Evolutionary conservation across 2,329 filamentous ascomycete species (phyloP), one percentile per base, ranked within the genome.

Genomic region (Penicillium griseofulvum): DNA sequence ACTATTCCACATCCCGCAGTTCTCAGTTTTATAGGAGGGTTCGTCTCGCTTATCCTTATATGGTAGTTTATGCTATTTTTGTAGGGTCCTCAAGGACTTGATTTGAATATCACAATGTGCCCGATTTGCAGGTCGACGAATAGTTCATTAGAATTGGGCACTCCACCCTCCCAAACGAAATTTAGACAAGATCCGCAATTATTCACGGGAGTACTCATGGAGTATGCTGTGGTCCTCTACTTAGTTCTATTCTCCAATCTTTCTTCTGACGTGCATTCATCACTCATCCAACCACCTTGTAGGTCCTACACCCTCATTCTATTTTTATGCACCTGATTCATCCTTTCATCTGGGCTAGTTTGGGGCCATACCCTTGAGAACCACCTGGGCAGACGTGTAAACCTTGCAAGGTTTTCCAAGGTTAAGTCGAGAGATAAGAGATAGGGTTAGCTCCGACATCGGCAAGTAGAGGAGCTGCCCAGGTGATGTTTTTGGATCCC

Each of bases 381-480:
- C 11, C 6, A n/a, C n/a, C n/a, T n/a, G n/a, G n/a, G n/a, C n/a
- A 34, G 31, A 22, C 22, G 2, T 22, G 22, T 22, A 22, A 22
- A 22, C 22, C 22, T 22, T 22, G 22, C 22, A 22, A n/a, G n/a
- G n/a, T n/a, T n/a, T n/a, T n/a, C n/a, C n/a, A 24, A 45, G 16
- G 14, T 22, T 8, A 45, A 37, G 29, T 49, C 9, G 10, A 49
- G 22, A 42, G 48, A 52, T 52, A 52, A 55, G 53, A 28, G 34
- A 41, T 24, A 42, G 29, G 19, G 29, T 17, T 38, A 38, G 26
- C 31, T 52, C 54, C 54, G 54, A 31, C 49, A 55, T 55, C 54
- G 54, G 54, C 54, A 12, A 29, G 26, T 5, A 19, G 41, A 43
- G n/a, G 10, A 17, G 26, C 31, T 24, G n/a, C n/a, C n/a, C n/a